Evolutionary conservation across 306 rosid species (phyloP), one percentile per base, ranked within the genome.

Genomic region (Prunus padus): DNA sequence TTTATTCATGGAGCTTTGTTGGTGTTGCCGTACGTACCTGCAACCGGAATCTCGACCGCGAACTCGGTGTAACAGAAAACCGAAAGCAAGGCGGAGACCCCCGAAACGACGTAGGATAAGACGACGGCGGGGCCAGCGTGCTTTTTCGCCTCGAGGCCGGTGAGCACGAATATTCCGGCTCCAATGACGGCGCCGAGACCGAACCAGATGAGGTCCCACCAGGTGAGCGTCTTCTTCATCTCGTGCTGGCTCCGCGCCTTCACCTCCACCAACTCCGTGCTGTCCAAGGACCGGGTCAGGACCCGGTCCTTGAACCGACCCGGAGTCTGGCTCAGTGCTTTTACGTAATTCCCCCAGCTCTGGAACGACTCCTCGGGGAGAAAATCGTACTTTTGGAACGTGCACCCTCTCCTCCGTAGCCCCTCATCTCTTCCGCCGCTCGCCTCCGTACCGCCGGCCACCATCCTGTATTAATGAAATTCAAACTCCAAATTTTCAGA

Each of bases 181-280:
- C 97, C 97, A 7, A 94, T 85, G 23, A 91, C 98, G 2, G 97
- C 86, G 0, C 97, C 97, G 74, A 94, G 50, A 0, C 98, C 93
- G 68, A 91, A 89, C 97, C 98, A 94, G 52, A 92, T 87, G 4
- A 94, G 87, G 67, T 91, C 98, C 98, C 98, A 92, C 98, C 98
- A 94, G 5, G 68, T 88, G 16, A 94, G 88, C 30, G 84, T 87
- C 79, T 87, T 91, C 93, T 91, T 94, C 98, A 94, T 94, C 73
- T 87, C 90, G 70, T 86, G 64, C 18, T 76, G 72, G 79, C 98
- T 94, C 80, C 75, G 81, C 2, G 89, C 88, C 84, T 83, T 88
- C 77, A 91, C 5, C 19, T 89, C 93, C 46, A 91, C 92, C 3
- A 93, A 69, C 85, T 93, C 98, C 11, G 83, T 73, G 0, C 73